Evolutionary conservation across 1,139 yeast genomes (phyloP).

Genomic region (Yamadazyma mexicana): DNA sequence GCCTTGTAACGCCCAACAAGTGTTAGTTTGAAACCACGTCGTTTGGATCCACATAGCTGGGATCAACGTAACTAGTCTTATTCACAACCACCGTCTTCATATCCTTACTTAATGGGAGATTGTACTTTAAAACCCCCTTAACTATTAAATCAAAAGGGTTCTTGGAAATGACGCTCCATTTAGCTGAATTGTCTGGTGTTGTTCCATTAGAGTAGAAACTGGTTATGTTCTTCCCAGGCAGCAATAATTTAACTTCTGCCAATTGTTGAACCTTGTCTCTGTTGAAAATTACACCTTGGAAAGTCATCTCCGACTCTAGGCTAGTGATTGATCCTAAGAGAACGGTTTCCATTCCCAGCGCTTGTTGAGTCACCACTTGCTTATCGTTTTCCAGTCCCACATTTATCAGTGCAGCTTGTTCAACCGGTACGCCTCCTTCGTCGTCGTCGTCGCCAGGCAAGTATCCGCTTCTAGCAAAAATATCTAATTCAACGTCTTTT

Average conservation of each 20-base stretch:
- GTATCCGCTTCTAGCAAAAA: slow-evolving; percentile 81
- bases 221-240: slow-evolving; percentile 73
- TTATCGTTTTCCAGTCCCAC: neutral
- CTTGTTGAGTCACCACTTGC: neutral
- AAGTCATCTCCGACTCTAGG: slow-evolving; percentile 72
- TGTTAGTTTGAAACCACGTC: no score
- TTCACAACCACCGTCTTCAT: slow-evolving; percentile 63
- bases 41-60: slow-evolving; percentile 22
- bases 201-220: slow-evolving; percentile 12
- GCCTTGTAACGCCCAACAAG: no score
- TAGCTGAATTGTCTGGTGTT: slow-evolving; percentile 45
- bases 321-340: slow-evolving; percentile 67
- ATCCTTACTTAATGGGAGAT: slow-evolving; percentile 62
- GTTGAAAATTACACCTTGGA: slow-evolving; percentile 77
- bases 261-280: slow-evolving; percentile 55
- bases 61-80: slow-evolving; percentile 60
- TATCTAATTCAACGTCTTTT: slow-evolving; percentile 70
- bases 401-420: neutral
- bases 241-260: slow-evolving; percentile 69
- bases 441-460: slow-evolving; percentile 22
- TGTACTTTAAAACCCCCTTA: slow-evolving; percentile 79
- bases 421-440: slow-evolving; percentile 5
- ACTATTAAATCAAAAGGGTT: slow-evolving; percentile 86
- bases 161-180: slow-evolving; percentile 75
- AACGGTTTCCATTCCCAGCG: slow-evolving; percentile 62